Evolutionary conservation across 2,329 filamentous ascomycete genomes (phyloP).

Genomic region (Colletotrichum cordylinicola): DNA sequence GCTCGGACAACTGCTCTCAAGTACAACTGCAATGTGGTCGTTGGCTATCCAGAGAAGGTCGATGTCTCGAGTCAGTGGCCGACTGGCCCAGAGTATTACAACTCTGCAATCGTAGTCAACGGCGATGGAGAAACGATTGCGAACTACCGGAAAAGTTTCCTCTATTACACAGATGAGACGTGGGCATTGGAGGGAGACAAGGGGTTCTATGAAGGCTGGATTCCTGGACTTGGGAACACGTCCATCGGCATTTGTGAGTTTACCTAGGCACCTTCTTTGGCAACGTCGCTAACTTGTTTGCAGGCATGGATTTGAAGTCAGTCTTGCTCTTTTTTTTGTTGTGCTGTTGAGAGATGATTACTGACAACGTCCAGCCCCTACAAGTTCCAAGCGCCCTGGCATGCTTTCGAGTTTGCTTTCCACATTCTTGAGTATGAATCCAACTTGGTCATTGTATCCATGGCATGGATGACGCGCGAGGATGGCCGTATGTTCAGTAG

Average conservation of each 20-base stretch:
- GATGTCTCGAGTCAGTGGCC: slow-evolving; percentile 58
- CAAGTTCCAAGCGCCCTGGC: slow-evolving; percentile 44
- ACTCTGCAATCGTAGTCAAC: slow-evolving; percentile 59
- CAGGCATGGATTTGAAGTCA: slow-evolving; percentile 61
- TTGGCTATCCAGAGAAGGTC: slow-evolving; percentile 77
- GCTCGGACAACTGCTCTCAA: slow-evolving; percentile 70
- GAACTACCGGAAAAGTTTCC: slow-evolving; percentile 65
- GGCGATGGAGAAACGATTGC: slow-evolving; percentile 63
- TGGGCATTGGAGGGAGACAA: slow-evolving; percentile 59
- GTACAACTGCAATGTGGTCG: slow-evolving; percentile 70
- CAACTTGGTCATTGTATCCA: slow-evolving; percentile 71
- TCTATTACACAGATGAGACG: slow-evolving; percentile 63
- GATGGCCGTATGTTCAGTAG: slow-evolving; percentile 51
- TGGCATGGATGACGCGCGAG: slow-evolving; percentile 77
- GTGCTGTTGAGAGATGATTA: not conserved
- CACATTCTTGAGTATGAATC: slow-evolving; percentile 63
- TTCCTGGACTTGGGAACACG: slow-evolving; percentile 49
- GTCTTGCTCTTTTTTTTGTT: slow-evolving; percentile 20
- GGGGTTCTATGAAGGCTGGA: slow-evolving; percentile 48
- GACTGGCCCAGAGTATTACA: slow-evolving; percentile 58
- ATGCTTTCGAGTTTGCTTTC: slow-evolving; percentile 50
- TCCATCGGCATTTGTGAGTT: slow-evolving; percentile 59
- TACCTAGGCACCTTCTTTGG: too few species aligned
- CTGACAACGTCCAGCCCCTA: slow-evolving; percentile 33
- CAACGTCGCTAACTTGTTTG: not conserved